Evolutionary conservation across 192 early-diverging fungal genomes (phyloP).

Genomic region (Coemansia sp.): DNA sequence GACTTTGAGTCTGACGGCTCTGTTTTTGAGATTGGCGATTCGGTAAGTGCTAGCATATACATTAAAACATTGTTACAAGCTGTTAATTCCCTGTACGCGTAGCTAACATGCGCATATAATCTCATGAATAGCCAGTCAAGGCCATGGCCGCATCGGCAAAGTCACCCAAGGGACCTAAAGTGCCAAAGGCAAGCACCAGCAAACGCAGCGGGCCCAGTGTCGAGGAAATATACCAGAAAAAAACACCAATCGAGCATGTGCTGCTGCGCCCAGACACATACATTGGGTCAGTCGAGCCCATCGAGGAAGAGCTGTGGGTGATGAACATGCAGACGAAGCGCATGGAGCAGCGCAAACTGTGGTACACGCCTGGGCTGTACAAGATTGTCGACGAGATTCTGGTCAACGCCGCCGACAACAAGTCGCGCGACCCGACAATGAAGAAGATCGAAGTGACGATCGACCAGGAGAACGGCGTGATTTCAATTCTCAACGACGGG

Average conservation of each 20-base stretch:
- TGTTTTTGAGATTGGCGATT: conserved; percentile 14
- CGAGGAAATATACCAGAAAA: conserved; percentile 94
- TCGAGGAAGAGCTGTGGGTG: conserved; percentile 84
- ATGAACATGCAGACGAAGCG: conserved; percentile 66
- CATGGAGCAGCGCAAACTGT: conserved; percentile 66
- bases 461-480: conserved; percentile 69
- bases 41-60: conserved; percentile 15
- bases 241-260: conserved; percentile 93
- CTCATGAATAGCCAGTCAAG: conserved; percentile 36
- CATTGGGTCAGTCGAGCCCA: conserved; percentile 87
- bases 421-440: conserved; percentile 88
- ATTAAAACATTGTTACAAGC: background rate
- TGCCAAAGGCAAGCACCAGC: background rate
- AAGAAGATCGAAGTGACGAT: conserved; percentile 85
- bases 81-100: background rate
- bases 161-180: conserved; percentile 9
- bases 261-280: conserved; percentile 94
- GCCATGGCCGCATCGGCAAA: conserved; percentile 3
- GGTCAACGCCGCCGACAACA: conserved; percentile 95
- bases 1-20: conserved; percentile 54
- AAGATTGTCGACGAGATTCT: conserved; percentile 99
- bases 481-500: conserved; percentile 94
- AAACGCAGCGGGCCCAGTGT: conserved; percentile 26
- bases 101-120: background rate
- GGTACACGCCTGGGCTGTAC: conserved; percentile 86